Evolutionary conservation across 352 stramenopile genomes (phyloP).

Genomic region (Pythium apleroticum): DNA sequence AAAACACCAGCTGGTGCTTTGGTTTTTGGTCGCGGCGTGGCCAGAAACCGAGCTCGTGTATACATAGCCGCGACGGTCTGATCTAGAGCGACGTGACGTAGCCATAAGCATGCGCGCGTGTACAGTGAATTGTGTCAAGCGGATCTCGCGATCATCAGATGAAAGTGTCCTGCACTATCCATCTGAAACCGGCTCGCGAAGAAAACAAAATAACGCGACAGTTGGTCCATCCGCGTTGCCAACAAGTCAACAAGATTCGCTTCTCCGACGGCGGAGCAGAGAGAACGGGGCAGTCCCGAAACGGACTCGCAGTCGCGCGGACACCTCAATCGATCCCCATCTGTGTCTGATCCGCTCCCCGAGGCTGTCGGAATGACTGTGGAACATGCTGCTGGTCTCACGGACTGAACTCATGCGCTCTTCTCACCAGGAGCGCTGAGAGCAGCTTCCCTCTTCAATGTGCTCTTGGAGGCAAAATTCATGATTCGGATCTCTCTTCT

Average conservation of each 20-base stretch:
- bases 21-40: not conserved
- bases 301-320: not conserved
- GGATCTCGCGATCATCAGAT: slow-evolving; percentile 1
- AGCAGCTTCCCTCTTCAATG: too few species aligned
- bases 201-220: not conserved
- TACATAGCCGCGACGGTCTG: not conserved
- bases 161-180: slow-evolving; percentile 6
- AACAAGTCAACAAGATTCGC: not conserved
- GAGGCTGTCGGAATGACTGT: too few species aligned
- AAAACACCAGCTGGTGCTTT: not conserved
- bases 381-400: too few species aligned
- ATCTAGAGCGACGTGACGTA: not conserved
- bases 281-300: not conserved
- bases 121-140: slow-evolving; percentile 2
- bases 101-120: not conserved
- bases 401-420: too few species aligned
- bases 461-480: too few species aligned
- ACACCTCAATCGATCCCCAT: not conserved
- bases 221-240: not conserved
- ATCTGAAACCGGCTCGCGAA: slow-evolving; percentile 1
- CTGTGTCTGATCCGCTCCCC: not conserved
- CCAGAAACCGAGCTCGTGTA: not conserved
- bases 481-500: too few species aligned
- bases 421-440: too few species aligned
- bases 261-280: not conserved